Evolutionary conservation across 169 alveolate genomes (phyloP), one percentile per base, ranked within the genome.

Genomic region (Eimeria tenella): DNA sequence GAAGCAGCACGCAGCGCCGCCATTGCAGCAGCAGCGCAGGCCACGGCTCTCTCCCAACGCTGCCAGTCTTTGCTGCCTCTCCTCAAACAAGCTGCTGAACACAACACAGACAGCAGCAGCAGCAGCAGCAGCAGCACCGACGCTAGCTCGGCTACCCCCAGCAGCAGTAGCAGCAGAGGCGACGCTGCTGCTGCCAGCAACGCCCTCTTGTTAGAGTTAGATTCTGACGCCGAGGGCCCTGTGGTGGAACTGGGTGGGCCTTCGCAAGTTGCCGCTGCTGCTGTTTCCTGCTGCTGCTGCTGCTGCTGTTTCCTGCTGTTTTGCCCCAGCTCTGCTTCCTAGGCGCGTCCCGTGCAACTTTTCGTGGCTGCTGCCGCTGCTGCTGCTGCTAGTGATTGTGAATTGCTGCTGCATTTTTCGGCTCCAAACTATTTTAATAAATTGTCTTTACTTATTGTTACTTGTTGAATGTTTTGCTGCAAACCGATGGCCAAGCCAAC

Each of bases 21-120:
- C 19, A 49, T 75, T 3, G 86, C 86, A 25, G 86, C 86, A 11
- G 86, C 86, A 19, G 60, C 86, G 0, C 65, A 75, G 52, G 86
- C 86, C 10, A 62, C 86, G 5, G 52, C 56, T 49, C 86, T 75
- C 31, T 75, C 86, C 63, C 63, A 31, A 11, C 86, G 86, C 23
- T 75, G 86, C 25, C 86, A 62, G 60, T 75, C 86, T 49, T 25
- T 75, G 23, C 63, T 75, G 86, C 86, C 86, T 0, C 23, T 75
- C 25, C 86, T 75, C 23, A 50, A 75, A 62, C 19, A 17, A 50
- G 86, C 86, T 31, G 86, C 63, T 0, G 65, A 75, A 25, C 5
- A 23, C 63, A 50, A n/a, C 53, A 75, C 63, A 65, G 7, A 21
- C 31, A 75, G 63, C 82, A 71, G 82, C 60, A 75, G 63, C 60